A percentile compares a stretch with the other conserved stretches of the same genome.
Conservation (phyloP, 1,284 basidiomycete genomes). For the Cryptococcus hybrid region DNA sequence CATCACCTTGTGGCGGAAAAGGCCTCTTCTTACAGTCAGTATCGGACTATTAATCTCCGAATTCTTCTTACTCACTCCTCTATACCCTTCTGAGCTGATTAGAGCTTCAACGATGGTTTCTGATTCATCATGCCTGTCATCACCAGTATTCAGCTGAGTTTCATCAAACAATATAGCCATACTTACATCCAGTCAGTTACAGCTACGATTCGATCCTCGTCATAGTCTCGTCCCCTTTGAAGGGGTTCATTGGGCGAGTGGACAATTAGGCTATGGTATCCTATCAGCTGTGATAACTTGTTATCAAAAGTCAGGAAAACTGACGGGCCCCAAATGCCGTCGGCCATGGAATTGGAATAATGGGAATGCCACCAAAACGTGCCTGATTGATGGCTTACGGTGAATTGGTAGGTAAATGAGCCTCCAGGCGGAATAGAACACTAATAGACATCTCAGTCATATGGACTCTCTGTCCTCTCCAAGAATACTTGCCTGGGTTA, state of each 20-base stretch:
- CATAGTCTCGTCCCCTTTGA: slow-evolving; percentile 18
- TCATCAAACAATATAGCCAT: background rate
- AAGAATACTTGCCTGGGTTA: slow-evolving; percentile 24
- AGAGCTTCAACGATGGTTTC: slow-evolving; percentile 22
- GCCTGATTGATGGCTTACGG: slow-evolving; percentile 25
- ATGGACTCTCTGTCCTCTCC: background rate
- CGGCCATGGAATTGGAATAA: slow-evolving; percentile 29
- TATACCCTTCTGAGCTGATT: slow-evolving; percentile 9
- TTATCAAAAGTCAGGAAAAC: background rate
- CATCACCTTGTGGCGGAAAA: slow-evolving; percentile 19
- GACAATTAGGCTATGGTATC: slow-evolving; percentile 17
- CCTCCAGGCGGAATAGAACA: slow-evolving; percentile 55
- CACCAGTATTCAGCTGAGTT: background rate
- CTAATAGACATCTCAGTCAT: slow-evolving; percentile 5
- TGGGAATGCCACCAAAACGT: slow-evolving; percentile 41
- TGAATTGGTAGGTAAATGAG: slow-evolving; percentile 54
- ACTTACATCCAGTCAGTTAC: slow-evolving; percentile 34
- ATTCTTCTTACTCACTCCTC: slow-evolving; percentile 17
- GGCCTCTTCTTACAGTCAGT: background rate
- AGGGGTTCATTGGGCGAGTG: slow-evolving; percentile 26
- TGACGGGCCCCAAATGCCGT: slow-evolving; percentile 29
- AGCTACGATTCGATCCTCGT: slow-evolving; percentile 24
- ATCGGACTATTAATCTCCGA: background rate
- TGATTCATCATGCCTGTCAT: slow-evolving; percentile 25
- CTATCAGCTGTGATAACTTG: background rate